A percentile compares a stretch with the other conserved stretches of the same genome.
These are phyloP conservation scores for Alopecurus myosuroides DNA, from an alignment of 176 grass and related monocot genomes.

Conservation along the genomic window DNA sequence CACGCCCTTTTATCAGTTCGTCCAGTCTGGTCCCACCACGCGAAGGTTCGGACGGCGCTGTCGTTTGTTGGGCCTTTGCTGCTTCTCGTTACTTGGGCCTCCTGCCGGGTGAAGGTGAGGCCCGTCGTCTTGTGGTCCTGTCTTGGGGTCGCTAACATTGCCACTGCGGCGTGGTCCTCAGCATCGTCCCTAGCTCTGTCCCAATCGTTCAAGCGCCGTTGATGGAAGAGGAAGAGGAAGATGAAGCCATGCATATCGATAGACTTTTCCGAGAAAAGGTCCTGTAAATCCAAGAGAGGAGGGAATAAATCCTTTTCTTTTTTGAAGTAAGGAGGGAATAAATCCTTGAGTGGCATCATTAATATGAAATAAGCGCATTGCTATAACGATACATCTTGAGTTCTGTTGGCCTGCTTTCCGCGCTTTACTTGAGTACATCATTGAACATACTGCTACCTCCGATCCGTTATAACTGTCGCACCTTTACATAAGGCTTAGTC, in stretches of 20 bases:
- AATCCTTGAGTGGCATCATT: not conserved
- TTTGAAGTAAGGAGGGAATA: not conserved
- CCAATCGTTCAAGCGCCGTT: not conserved
- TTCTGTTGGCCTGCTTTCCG: not conserved
- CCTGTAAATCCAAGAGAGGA: not conserved
- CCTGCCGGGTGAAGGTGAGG: too few species aligned
- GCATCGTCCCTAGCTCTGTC: conserved; percentile 4
- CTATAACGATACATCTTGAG: not conserved
- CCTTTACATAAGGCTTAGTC: too few species aligned
- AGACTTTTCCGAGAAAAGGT: not conserved
- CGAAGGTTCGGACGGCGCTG: too few species aligned
- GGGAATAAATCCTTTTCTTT: not conserved
- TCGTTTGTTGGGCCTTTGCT: too few species aligned
- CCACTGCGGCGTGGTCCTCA: conserved; percentile 24
- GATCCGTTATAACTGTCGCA: too few species aligned
- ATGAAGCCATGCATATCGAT: not conserved
- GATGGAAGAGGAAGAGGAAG: not conserved
- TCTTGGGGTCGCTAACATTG: too few species aligned
- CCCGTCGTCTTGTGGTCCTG: too few species aligned
- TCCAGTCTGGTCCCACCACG: too few species aligned
- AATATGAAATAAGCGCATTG: not conserved
- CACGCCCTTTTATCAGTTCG: too few species aligned
- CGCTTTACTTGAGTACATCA: too few species aligned
- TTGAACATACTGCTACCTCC: too few species aligned
- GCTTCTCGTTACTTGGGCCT: too few species aligned